Percentiles rank a stretch among this genome's conserved stretches.
Conservation (phyloP, 805 yeast genomes). For the Huiozyma sinensis region DNA sequence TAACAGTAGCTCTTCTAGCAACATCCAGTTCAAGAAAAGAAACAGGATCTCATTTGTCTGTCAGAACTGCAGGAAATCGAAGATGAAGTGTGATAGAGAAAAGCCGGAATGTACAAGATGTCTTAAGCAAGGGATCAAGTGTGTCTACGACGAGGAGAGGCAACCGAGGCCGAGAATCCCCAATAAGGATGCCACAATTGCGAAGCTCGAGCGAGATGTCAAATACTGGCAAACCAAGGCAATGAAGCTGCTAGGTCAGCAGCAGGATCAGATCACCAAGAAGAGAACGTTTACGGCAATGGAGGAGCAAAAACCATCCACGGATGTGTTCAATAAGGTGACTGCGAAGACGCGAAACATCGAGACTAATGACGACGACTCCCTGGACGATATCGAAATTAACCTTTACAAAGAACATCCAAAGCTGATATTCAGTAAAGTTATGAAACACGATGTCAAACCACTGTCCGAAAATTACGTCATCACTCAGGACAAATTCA, state of each 20-base stretch:
- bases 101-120: constrained; percentile 26
- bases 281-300: not conserved
- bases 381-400: constrained; percentile 10
- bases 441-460: constrained; percentile 25
- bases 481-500: constrained; percentile 22
- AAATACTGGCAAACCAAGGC: constrained; percentile 25
- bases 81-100: constrained; percentile 28
- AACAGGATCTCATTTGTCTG: constrained; percentile 28
- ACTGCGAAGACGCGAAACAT: constrained; percentile 2
- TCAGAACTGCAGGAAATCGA: constrained; percentile 25
- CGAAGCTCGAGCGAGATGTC: constrained; percentile 24
- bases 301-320: not conserved
- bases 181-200: constrained; percentile 26
- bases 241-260: constrained; percentile 6
- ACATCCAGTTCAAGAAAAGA: constrained; percentile 11
- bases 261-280: constrained; percentile 1
- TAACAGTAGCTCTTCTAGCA: not conserved
- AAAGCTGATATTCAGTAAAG: constrained; percentile 21
- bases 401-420: constrained; percentile 22
- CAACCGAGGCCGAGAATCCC: constrained; percentile 28
- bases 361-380: constrained; percentile 2
- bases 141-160: constrained; percentile 25
- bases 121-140: constrained; percentile 16
- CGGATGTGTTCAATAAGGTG: not conserved
- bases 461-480: constrained; percentile 26